A percentile compares a stretch with the other conserved stretches of the same genome.
phyloP scores from a whole-genome alignment of 2,329 filamentous ascomycete genomes.

The Juglanconis juglandina region DNA sequence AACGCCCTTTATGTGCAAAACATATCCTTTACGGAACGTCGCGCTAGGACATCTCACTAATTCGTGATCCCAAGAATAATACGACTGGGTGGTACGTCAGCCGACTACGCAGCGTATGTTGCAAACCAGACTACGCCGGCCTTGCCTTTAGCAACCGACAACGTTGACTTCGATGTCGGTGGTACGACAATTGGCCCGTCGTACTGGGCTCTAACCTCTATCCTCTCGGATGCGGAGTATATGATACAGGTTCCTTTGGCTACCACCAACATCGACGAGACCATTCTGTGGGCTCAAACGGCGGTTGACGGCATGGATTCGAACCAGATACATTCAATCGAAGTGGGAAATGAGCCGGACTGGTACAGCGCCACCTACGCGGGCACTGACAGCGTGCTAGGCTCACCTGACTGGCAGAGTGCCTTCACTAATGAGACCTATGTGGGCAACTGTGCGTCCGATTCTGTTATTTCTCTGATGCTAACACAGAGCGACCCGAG shows the following conservation, averaged over 20 bases:
- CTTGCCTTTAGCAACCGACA: conserved; percentile 28
- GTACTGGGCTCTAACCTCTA: conserved; percentile 29
- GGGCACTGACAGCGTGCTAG: conserved; percentile 20
- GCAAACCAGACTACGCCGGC: conserved; percentile 27
- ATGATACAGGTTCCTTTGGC: conserved; percentile 33
- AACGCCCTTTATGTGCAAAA: no score
- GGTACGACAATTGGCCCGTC: conserved; percentile 30
- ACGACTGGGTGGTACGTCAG: conserved; percentile 31
- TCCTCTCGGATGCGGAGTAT: conserved; percentile 30
- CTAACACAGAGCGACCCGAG: no score
- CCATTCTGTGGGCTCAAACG: conserved; percentile 30
- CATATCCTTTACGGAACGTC: no score
- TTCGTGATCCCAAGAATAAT: conserved; percentile 22
- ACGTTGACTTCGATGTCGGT: conserved; percentile 31
- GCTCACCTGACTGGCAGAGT: conserved; percentile 31
- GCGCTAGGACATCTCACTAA: background rate
- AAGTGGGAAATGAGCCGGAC: conserved; percentile 33
- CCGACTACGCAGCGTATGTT: conserved; percentile 32
- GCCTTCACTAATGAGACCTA: conserved; percentile 30
- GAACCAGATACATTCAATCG: conserved; percentile 31
- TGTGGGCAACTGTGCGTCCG: conserved; percentile 27
- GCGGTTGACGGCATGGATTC: conserved; percentile 27
- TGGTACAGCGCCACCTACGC: conserved; percentile 24
- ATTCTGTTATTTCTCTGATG: background rate
- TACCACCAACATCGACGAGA: conserved; percentile 31